These are phyloP conservation scores for Trichoderma cornu-damae DNA, from an alignment of 2,329 filamentous ascomycete genomes.

Conservation along the genomic window DNA sequence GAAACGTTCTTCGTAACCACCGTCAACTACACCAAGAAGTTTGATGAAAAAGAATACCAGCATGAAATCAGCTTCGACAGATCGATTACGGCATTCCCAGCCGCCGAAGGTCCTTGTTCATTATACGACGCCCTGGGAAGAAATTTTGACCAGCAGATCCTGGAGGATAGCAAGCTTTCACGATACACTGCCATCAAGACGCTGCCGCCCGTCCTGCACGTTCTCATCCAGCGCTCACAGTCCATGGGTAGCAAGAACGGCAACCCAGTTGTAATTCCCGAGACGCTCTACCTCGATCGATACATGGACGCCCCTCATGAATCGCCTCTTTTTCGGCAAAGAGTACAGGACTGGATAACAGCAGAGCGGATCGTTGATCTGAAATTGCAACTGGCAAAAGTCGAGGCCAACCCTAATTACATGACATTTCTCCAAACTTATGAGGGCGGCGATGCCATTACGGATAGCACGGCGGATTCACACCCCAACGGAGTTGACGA, in stretches of 20 bases:
- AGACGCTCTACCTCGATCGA: conserved; percentile 79
- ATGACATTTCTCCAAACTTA: conserved; percentile 29
- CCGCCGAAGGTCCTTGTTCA: conserved; percentile 47
- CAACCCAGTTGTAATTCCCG: conserved; percentile 71
- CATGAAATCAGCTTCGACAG: conserved; percentile 53
- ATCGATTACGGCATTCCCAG: conserved; percentile 57
- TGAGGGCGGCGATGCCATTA: conserved; percentile 25
- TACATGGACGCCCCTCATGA: conserved; percentile 68
- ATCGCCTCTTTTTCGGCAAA: conserved; percentile 56
- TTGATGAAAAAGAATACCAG: conserved; percentile 39
- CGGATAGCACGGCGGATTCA: background rate
- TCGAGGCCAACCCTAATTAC: conserved; percentile 26
- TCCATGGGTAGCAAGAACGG: conserved; percentile 71
- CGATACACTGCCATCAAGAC: conserved; percentile 66
- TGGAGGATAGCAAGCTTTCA: conserved; percentile 58
- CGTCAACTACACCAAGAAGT: conserved; percentile 54
- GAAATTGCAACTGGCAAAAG: conserved; percentile 36
- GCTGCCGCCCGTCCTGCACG: conserved; percentile 80
- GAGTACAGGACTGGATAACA: conserved; percentile 69
- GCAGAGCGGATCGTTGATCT: conserved; percentile 58
- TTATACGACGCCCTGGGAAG: conserved; percentile 82
- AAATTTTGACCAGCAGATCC: conserved; percentile 74
- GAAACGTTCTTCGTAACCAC: conserved; percentile 61
- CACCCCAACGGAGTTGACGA: conserved; percentile 3
- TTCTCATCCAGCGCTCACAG: conserved; percentile 80